These are phyloP conservation scores for Serendipita sp. DNA, from an alignment of 768 basidiomycete genomes.

Conservation along the genomic window DNA sequence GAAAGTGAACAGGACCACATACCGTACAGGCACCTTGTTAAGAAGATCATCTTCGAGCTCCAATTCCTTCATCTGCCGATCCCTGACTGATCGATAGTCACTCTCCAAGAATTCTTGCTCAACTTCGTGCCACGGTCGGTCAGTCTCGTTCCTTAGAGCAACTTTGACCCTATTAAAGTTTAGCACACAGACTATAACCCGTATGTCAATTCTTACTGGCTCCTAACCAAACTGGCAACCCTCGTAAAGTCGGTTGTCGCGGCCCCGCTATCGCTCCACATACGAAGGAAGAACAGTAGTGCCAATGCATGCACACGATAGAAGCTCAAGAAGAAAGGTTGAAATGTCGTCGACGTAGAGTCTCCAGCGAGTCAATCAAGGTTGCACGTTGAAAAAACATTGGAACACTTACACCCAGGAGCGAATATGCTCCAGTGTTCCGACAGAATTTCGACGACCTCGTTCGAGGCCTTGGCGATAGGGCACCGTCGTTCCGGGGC, in stretches of 20 bases:
- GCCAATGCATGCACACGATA: constrained; percentile 65
- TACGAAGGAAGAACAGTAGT: constrained; percentile 72
- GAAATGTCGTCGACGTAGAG: constrained; percentile 63
- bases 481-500: constrained; percentile 63
- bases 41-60: constrained; percentile 78
- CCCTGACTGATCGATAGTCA: constrained; percentile 73
- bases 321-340: constrained; percentile 80
- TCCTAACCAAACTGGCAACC: constrained; percentile 57
- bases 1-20: constrained; percentile 16
- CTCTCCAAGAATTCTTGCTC: constrained; percentile 64
- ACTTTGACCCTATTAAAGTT: constrained; percentile 43
- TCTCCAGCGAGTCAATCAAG: constrained; percentile 25
- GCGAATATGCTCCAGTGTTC: constrained; percentile 78
- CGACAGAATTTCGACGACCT: constrained; percentile 67
- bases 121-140: constrained; percentile 67
- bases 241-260: constrained; percentile 60
- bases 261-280: constrained; percentile 82
- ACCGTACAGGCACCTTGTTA: constrained; percentile 77
- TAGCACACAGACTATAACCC: background rate
- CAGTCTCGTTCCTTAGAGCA: constrained; percentile 56
- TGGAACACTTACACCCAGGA: constrained; percentile 48
- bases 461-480: constrained; percentile 66
- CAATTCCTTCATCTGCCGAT: constrained; percentile 78
- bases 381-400: background rate
- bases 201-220: constrained; percentile 45